Percentiles rank a stretch among this genome's conserved stretches.
Evolutionary conservation across 768 basidiomycete genomes (phyloP).

Genomic region (Trametes elegans): DNA sequence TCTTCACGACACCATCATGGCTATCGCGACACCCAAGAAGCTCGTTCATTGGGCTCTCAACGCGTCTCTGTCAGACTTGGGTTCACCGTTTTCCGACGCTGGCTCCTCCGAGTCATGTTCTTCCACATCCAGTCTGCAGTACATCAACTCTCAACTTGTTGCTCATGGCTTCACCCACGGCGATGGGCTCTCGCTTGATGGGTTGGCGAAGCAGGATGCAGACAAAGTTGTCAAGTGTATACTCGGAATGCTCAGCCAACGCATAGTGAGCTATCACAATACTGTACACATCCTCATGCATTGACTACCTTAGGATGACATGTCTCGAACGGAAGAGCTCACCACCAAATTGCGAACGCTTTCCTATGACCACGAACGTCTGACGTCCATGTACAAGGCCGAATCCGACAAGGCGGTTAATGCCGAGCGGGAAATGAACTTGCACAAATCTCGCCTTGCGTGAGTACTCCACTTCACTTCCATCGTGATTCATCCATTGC

Average conservation of each 20-base stretch:
- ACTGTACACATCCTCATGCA: not conserved
- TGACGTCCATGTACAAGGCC: constrained; percentile 59
- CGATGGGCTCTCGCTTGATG: constrained; percentile 69
- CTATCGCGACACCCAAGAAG: constrained; percentile 40
- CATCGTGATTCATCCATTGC: too few species aligned
- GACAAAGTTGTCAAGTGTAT: constrained; percentile 70
- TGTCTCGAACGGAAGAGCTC: constrained; percentile 74
- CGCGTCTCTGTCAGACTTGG: constrained; percentile 37
- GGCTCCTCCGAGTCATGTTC: constrained; percentile 44
- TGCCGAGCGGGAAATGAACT: constrained; percentile 76
- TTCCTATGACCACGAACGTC: constrained; percentile 77
- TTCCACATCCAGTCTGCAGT: constrained; percentile 65
- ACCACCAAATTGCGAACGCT: constrained; percentile 73
- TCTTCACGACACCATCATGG: not conserved
- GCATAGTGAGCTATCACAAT: constrained; percentile 54
- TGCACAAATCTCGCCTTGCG: constrained; percentile 71
- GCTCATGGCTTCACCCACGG: constrained; percentile 73
- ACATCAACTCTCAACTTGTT: constrained; percentile 77
- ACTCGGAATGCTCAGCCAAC: constrained; percentile 71
- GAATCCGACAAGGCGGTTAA: constrained; percentile 61
- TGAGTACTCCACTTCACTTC: too few species aligned
- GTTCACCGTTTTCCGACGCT: constrained; percentile 31
- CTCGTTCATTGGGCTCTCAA: constrained; percentile 53
- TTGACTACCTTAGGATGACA: constrained; percentile 57
- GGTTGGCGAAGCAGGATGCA: constrained; percentile 51